A percentile compares a stretch with the other conserved stretches of the same genome.
Conservation (phyloP, 2,329 filamentous ascomycete genomes). For the Dichotomopilus funicola region DNA sequence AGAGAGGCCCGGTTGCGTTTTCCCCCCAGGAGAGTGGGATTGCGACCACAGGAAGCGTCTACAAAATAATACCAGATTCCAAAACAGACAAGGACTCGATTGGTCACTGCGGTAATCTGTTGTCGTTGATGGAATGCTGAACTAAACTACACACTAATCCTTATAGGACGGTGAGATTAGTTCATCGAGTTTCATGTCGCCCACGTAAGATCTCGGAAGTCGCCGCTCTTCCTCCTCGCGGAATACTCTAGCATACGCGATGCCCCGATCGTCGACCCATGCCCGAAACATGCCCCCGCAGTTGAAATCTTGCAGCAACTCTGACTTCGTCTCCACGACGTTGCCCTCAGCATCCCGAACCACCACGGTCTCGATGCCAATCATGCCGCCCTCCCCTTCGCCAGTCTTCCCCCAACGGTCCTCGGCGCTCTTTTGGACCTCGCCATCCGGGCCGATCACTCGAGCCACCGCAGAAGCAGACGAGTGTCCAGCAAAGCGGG, state of each 20-base stretch:
- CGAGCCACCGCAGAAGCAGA: slow-evolving; percentile 54
- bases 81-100: not conserved
- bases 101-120: not conserved
- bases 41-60: slow-evolving; percentile 14
- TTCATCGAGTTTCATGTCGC: slow-evolving; percentile 5
- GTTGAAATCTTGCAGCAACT: slow-evolving; percentile 72
- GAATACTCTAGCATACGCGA: slow-evolving; percentile 53
- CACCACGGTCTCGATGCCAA: slow-evolving; percentile 63
- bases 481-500: slow-evolving; percentile 51
- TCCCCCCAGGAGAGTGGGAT: slow-evolving; percentile 13
- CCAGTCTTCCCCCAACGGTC: slow-evolving; percentile 65
- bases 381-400: slow-evolving; percentile 80
- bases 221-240: slow-evolving; percentile 22
- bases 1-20: slow-evolving; percentile 22
- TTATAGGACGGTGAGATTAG: not conserved
- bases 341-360: slow-evolving; percentile 38
- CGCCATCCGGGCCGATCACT: slow-evolving; percentile 64
- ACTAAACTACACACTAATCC: slow-evolving; percentile 11
- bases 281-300: slow-evolving; percentile 84
- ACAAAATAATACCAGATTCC: slow-evolving; percentile 22
- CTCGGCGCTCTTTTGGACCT: slow-evolving; percentile 68
- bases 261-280: slow-evolving; percentile 60
- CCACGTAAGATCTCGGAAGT: slow-evolving; percentile 4
- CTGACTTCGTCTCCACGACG: slow-evolving; percentile 37
- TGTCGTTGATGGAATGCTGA: not conserved